Base-by-base conservation (phyloP, 495 filamentous ascomycete genomes). In the Aspergillus carlsbadensis region DNA sequence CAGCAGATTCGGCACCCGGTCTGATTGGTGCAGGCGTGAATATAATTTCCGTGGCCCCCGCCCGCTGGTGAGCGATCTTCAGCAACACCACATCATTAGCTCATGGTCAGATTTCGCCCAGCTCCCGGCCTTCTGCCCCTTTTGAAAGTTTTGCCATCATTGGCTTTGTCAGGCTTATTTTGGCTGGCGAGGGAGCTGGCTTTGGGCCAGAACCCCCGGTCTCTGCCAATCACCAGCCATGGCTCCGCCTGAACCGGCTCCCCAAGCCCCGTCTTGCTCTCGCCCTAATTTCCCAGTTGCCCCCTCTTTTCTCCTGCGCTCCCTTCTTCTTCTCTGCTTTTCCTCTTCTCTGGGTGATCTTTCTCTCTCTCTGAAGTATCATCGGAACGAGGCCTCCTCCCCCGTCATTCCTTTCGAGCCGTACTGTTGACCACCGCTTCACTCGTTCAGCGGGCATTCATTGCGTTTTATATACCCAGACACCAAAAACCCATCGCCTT, bases 381-480 rank as follows among this genome's bases (percentile, higher is more conserved):
- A 70, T 69, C 66, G 31, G 65, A 66, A 80, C 78, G 75, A 79
- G 79, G 77, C 65, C 59, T 74, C 73, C 66, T 60, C 39, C 61
- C 66, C 66, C 42, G 34, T 56, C 70, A 73, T 77, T 75, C 75
- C 65, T 75, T 67, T 57, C 24, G 33, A 41, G 13, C 35, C 42
- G 57, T 50, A 45, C 48, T 56, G 61, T 62, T 78, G 71, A 86
- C 81, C 70, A 92, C 90, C 89, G 90, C 90, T 93, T 92, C 90
- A 93, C 87, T 95, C 90, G 66, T 95, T 95, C 79, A 93, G 90
- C 90, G 89, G 90, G 87, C 89, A 87, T 78, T 93, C 89, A 75
- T 91, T 92, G 55, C 48, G 43, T 48, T 60, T 58, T 15, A 63
- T 44, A 42, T 31, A 21, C 20, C 21, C 35, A 29, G 49, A 56